Conservation (phyloP, 2,329 filamentous ascomycete species). For the Cytospora mali region DNA sequence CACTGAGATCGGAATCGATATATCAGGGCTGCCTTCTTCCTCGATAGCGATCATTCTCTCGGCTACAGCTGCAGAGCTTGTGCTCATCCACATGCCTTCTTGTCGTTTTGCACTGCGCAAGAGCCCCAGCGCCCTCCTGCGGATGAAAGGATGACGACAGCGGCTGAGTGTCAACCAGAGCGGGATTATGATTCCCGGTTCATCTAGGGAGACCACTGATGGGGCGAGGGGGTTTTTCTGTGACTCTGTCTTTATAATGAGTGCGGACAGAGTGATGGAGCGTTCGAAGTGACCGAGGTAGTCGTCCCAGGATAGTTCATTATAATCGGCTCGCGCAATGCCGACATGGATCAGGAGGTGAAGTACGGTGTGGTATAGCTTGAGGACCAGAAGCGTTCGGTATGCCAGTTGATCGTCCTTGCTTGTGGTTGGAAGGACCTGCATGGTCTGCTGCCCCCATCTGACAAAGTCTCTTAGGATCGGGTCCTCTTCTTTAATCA, state of each 20-base stretch:
- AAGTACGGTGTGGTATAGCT: slow-evolving; percentile 37
- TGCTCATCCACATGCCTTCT: slow-evolving; percentile 40
- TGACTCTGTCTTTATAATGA: slow-evolving; percentile 16
- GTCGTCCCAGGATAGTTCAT: slow-evolving; percentile 37
- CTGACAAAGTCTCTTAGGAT: not conserved
- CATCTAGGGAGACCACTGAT: slow-evolving; percentile 35
- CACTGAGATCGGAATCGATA: not conserved
- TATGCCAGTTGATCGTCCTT: not conserved
- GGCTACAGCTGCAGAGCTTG: slow-evolving; percentile 35
- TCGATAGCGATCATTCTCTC: slow-evolving; percentile 27
- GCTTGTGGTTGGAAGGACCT: not conserved
- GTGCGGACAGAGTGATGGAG: slow-evolving; percentile 29
- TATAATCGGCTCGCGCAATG: slow-evolving; percentile 29
- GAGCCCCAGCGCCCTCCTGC: slow-evolving; percentile 34
- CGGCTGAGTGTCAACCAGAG: slow-evolving; percentile 35
- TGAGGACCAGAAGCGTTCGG: slow-evolving; percentile 24
- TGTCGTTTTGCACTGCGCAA: slow-evolving; percentile 35
- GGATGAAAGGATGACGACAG: slow-evolving; percentile 38
- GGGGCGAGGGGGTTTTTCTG: slow-evolving; percentile 17
- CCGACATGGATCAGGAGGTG: slow-evolving; percentile 30
- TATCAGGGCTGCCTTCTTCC: slow-evolving; percentile 23
- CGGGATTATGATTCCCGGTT: slow-evolving; percentile 39
- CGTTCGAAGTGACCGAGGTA: slow-evolving; percentile 37
- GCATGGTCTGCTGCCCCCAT: slow-evolving; percentile 13
- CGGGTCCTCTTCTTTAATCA: not conserved